Conservation (phyloP, 2,329 filamentous ascomycete genomes). For the Arthrocladium fulminans region DNA sequence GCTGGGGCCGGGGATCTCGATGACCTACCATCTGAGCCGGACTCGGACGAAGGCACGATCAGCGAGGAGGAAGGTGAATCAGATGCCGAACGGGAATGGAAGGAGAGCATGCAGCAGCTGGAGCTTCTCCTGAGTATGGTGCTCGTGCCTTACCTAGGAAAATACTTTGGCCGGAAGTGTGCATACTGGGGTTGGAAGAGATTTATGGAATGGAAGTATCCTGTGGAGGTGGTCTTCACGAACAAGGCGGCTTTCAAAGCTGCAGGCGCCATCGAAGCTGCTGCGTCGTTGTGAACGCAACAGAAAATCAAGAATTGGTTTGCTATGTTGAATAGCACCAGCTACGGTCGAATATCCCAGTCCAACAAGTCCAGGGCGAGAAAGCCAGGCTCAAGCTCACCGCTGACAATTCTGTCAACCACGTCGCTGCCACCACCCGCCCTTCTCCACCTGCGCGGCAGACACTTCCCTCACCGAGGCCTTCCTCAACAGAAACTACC, state of each 20-base stretch:
- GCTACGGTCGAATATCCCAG: too few species aligned
- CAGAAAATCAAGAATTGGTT: background rate
- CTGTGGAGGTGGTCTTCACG: slow-evolving; percentile 59
- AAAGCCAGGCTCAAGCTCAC: too few species aligned
- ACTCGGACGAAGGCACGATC: slow-evolving; percentile 42
- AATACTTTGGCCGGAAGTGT: slow-evolving; percentile 89
- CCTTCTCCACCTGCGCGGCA: too few species aligned
- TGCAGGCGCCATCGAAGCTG: slow-evolving; percentile 54
- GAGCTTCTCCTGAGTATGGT: slow-evolving; percentile 92
- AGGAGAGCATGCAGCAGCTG: slow-evolving; percentile 84
- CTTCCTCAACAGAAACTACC: too few species aligned
- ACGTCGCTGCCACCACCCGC: too few species aligned
- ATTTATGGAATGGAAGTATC: slow-evolving; percentile 92
- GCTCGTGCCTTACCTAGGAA: slow-evolving; percentile 83
- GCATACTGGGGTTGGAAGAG: slow-evolving; percentile 94
- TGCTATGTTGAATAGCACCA: slow-evolving; percentile 4
- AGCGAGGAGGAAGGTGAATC: slow-evolving; percentile 56
- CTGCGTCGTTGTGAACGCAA: slow-evolving; percentile 31
- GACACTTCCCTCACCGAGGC: too few species aligned
- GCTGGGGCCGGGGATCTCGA: slow-evolving; percentile 34
- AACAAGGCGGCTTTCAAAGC: slow-evolving; percentile 56
- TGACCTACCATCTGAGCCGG: slow-evolving; percentile 38
- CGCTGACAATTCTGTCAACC: too few species aligned
- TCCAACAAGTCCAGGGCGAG: too few species aligned
- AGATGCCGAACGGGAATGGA: slow-evolving; percentile 92